Evolutionary conservation across 805 yeast genomes (phyloP), one percentile per base, ranked within the genome.

Genomic region (Suhomyces faveliae): DNA sequence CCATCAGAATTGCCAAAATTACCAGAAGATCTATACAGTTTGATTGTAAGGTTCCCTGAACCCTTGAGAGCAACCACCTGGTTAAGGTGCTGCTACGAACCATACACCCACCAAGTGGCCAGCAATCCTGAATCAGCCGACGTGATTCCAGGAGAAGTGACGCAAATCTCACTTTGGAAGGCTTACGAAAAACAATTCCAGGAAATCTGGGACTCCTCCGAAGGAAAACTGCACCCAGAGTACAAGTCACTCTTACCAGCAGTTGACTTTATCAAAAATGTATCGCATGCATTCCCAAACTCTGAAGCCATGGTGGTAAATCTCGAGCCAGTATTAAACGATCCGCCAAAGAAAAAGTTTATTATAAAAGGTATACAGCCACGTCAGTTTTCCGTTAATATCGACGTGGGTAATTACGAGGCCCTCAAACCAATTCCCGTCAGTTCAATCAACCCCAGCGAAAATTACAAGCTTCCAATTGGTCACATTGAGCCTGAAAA

Each of bases 311-410:
- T 90, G 92, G 98, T 94, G 12, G 81, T 92, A 20, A 80, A 80
- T 46, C 74, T 80, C 37, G 77, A 82, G 5, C 74, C 81, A 11
- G 27, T 55, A 15, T 52, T 59, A 3, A 66, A 57, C 13, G 67
- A 64, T 42, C 61, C 64, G 4, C 84, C 85, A 1, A 78, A 79
- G 50, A 84, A 89, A 60, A 87, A 85, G 64, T 94, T 94, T 60
- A 89, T 94, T 39, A 94, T 94, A 59, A 88, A 88, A 67, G 98
- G 99, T 10, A 88, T 94, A 49, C 90, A 87, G 63, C 98, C 99
- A 22, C 79, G 99, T 57, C 73, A 73, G 41, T 72, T 67, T 42
- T 77, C 84, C 1, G 84, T 85, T 19, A 63, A 61, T 48, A 66
- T 73, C 20, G 78, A 73, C 43, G 62, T 66, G 7, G 78, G 70